phyloP scores from a whole-genome alignment of 495 filamentous ascomycete species.

The Pseudevernia furfuracea region DNA sequence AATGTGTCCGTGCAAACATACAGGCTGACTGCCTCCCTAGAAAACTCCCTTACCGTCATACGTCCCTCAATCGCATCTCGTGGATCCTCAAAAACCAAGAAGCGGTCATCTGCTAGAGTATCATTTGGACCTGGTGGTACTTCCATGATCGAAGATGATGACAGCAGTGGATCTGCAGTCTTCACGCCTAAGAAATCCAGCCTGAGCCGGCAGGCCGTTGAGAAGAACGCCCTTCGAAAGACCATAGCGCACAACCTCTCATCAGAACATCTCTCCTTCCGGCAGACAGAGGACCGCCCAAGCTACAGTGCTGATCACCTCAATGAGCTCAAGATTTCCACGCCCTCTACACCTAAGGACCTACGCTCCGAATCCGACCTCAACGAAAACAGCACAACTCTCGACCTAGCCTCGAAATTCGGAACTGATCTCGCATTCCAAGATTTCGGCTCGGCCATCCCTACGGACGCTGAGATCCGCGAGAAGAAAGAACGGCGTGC shows the following conservation, averaged over 20 bases:
- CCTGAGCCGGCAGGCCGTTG: conserved; percentile 61
- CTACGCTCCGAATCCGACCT: conserved; percentile 35
- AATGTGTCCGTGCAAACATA: conserved; percentile 5
- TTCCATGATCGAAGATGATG: conserved; percentile 45
- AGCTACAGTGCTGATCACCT: conserved; percentile 83
- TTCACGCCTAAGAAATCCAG: conserved; percentile 62
- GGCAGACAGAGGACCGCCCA: conserved; percentile 59
- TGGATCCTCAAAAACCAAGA: conserved; percentile 48
- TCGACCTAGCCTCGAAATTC: conserved; percentile 64
- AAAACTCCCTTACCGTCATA: conserved; percentile 23
- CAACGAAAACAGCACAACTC: conserved; percentile 46
- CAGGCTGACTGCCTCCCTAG: conserved; percentile 25
- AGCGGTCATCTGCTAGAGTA: conserved; percentile 56
- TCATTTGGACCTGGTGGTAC: conserved; percentile 66
- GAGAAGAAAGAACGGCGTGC: conserved; percentile 88
- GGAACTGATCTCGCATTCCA: conserved; percentile 35
- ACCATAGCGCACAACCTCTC: conserved; percentile 36
- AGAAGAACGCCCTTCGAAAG: conserved; percentile 60
- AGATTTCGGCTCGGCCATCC: conserved; percentile 46
- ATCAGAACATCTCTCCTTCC: conserved; percentile 43
- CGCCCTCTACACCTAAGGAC: conserved; percentile 67
- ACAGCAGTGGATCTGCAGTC: conserved; percentile 48
- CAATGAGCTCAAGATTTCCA: conserved; percentile 73
- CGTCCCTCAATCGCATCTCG: conserved; percentile 21
- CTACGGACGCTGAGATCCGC: conserved; percentile 78